Evolutionary conservation across 768 basidiomycete species (phyloP), one percentile per base, ranked within the genome.

Genomic region (Leccinum aurantiacum): DNA sequence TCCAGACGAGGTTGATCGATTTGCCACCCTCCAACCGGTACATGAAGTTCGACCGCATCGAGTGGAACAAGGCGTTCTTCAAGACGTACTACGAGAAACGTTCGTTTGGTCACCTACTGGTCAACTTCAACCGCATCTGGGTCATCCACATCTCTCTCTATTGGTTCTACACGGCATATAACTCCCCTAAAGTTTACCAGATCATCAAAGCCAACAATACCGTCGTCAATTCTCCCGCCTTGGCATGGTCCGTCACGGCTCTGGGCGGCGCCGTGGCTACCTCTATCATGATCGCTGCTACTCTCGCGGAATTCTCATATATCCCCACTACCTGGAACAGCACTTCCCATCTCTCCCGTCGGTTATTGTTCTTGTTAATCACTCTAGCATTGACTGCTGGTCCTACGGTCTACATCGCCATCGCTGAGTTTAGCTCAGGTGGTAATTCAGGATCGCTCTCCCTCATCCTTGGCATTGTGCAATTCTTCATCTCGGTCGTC

Each of bases 101-200:
- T 31, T 95, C 95, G 0, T 93, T 96, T 74, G 91, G 94, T 44
- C 97, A 99, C 74, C 82, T 98, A 2, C 84, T 98, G 60, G 95
- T 99, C 83, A 98, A 99, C 82, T 99, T 99, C 81, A 98, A 98
- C 79, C 92, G 96, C 51, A 93, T 99, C 67, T 99, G 97, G 95
- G 94, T 98, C 75, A 90, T 96, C 63, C 97, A 98, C 77, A 80
- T 99, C 60, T 85, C 95, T 33, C 76, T 98, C 71, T 98, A 89
- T 81, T 98, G 90, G 84, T 98, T 88, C 78, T 98, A 97, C 79
- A 98, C 95, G 19, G 82, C 96, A 41, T 97, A 83, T 80, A 98
- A 98, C 76, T 90, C 95, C 15, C 93, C 93, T 1, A 85, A 83
- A 37, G 80, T 98, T 67, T 99, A 98, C 71, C 80, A 81, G 27